A percentile compares a stretch with the other conserved stretches of the same genome.
phyloP scores from a whole-genome alignment of 2,329 filamentous ascomycete species.

The Ascochyta viciae-villosae region DNA sequence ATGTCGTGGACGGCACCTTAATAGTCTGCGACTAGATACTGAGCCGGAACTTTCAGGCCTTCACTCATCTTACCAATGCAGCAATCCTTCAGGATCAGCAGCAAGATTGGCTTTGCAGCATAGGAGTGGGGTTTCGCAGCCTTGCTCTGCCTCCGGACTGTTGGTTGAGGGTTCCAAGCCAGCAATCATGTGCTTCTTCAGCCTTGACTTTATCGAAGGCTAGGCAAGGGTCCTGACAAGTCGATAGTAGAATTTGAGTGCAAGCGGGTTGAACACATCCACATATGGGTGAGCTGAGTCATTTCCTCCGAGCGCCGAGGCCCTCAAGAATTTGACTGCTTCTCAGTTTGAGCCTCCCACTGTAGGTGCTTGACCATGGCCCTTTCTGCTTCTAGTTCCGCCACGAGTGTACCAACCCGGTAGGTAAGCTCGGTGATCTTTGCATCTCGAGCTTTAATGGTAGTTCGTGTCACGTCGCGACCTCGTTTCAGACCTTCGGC shows the following conservation, averaged over 20 bases:
- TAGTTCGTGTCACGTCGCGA: conserved; percentile 69
- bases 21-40: background rate
- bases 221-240: background rate
- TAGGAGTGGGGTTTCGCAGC: conserved; percentile 4
- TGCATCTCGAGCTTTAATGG: conserved; percentile 69
- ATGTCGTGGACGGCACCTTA: background rate
- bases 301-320: background rate
- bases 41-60: background rate
- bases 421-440: conserved; percentile 71
- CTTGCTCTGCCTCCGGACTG: background rate
- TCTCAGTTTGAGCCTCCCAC: conserved; percentile 24
- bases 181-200: background rate
- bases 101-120: conserved; percentile 10
- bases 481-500: conserved; percentile 69
- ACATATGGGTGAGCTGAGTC: background rate
- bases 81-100: background rate
- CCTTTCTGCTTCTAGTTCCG: conserved; percentile 62
- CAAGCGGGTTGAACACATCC: background rate
- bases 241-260: background rate
- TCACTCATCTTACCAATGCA: background rate
- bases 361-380: conserved; percentile 44
- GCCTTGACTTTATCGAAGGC: background rate
- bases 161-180: conserved; percentile 3
- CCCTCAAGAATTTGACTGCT: background rate
- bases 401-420: conserved; percentile 65